phyloP scores from a whole-genome alignment of 2,329 filamentous ascomycete genomes.

The Tolypocladium ovalisporum region DNA sequence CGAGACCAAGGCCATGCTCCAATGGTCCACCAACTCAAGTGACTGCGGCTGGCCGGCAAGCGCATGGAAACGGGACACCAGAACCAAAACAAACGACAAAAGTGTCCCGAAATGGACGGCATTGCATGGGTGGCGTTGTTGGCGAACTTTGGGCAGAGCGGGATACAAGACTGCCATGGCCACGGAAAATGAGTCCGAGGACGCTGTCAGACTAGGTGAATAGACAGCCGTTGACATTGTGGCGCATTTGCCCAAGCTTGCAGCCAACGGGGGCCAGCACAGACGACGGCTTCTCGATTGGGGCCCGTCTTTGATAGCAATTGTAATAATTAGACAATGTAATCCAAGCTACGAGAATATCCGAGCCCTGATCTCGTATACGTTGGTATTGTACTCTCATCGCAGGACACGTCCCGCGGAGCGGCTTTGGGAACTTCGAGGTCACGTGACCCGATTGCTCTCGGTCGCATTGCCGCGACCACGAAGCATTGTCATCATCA shows the following conservation, averaged over 20 bases:
- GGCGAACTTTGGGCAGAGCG: constrained; percentile 9
- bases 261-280: background rate
- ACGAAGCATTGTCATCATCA: background rate
- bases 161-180: background rate
- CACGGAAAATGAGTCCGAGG: background rate
- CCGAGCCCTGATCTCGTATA: no score
- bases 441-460: background rate
- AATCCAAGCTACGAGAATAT: background rate
- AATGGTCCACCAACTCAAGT: background rate
- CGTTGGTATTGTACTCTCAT: no score
- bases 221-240: background rate
- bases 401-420: no score
- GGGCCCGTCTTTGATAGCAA: background rate
- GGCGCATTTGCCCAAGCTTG: background rate
- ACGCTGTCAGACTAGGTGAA: background rate
- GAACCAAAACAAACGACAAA: background rate
- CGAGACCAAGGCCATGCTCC: background rate
- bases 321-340: background rate
- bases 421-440: no score
- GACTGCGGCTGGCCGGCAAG: background rate
- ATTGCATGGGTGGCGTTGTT: constrained; percentile 20
- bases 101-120: constrained; percentile 1
- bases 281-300: background rate
- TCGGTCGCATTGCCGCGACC: background rate
- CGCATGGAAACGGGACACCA: background rate